A percentile compares a stretch with the other conserved stretches of the same genome.
Conservation (phyloP, 208 protist species). For the Leptomonas pyrrhocoris region DNA sequence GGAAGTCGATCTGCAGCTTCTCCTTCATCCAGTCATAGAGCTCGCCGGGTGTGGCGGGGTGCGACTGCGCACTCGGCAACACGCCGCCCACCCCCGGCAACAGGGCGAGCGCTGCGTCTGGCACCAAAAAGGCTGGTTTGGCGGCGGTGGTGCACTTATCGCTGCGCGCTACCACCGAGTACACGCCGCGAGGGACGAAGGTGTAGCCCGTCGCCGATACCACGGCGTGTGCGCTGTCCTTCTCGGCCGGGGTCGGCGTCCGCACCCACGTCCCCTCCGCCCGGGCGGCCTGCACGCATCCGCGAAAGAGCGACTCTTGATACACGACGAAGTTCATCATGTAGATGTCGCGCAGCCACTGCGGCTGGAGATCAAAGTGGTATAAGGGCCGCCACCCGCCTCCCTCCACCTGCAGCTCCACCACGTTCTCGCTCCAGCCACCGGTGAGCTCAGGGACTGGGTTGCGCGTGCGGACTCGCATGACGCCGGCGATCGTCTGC, state of each 20-base stretch:
- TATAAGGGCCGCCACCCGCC: conserved; percentile 24
- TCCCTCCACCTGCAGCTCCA: conserved; percentile 13
- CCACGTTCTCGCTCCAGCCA: conserved; percentile 8
- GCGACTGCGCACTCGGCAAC: conserved; percentile 6
- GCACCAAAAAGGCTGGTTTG: neutral
- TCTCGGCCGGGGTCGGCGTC: no score
- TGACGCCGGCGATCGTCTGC: conserved; percentile 14
- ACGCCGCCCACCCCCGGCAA: conserved; percentile 3
- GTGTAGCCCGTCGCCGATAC: neutral
- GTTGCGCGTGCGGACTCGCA: conserved; percentile 31
- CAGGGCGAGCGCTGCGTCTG: neutral
- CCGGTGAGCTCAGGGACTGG: conserved; percentile 21
- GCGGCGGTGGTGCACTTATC: neutral
- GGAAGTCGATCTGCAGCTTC: conserved; percentile 5
- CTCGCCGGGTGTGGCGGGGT: conserved; percentile 8
- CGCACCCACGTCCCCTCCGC: conserved; percentile 9
- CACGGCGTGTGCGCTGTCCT: neutral
- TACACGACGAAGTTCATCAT: conserved; percentile 13
- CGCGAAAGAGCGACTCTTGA: neutral
- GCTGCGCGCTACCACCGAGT: neutral
- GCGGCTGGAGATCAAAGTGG: conserved; percentile 30
- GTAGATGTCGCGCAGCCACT: conserved; percentile 14
- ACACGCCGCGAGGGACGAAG: neutral
- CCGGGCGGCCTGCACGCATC: conserved; percentile 7
- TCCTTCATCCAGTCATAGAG: conserved; percentile 17